A percentile compares a stretch with the other conserved stretches of the same genome.
phyloP scores from a whole-genome alignment of 192 early-diverging fungal genomes.

The Umbelopsis ramanniana region DNA sequence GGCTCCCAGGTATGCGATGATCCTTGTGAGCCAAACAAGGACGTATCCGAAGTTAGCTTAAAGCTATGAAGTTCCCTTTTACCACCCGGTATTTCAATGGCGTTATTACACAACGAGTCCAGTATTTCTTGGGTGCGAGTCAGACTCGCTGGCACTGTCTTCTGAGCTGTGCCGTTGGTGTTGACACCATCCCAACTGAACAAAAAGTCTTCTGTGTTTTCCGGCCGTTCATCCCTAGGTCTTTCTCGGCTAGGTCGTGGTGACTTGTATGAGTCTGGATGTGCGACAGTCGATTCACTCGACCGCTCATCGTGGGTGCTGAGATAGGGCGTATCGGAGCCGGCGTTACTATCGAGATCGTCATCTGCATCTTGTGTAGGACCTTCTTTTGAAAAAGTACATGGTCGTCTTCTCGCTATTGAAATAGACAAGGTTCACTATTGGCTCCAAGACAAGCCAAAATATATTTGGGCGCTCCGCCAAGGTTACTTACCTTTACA shows the following conservation, averaged over 20 bases:
- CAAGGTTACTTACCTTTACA: not conserved
- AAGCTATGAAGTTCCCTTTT: not conserved
- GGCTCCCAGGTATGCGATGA: conserved; percentile 6
- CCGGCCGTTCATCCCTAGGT: not conserved
- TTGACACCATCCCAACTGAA: not conserved
- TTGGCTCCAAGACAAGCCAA: not conserved
- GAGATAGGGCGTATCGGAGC: not conserved
- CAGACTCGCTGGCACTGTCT: not conserved
- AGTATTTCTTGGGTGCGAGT: not conserved
- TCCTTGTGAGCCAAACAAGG: conserved; percentile 9
- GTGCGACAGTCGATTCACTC: not conserved
- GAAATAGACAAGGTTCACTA: not conserved
- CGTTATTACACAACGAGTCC: not conserved
- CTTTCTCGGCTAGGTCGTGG: conserved; percentile 14
- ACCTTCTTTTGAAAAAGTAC: conserved; percentile 42
- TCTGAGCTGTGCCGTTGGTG: not conserved
- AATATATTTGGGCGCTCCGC: too few species aligned
- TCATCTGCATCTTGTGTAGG: conserved; percentile 14
- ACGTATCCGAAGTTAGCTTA: conserved; percentile 8
- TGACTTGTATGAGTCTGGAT: not conserved
- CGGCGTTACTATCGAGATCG: not conserved
- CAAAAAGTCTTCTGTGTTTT: conserved; percentile 4
- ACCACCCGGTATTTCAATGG: not conserved
- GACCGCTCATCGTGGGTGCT: not conserved
- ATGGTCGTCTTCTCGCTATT: conserved; percentile 40